Base-by-base conservation (phyloP, 768 basidiomycete species). In the Pleurotus platypus region DNA sequence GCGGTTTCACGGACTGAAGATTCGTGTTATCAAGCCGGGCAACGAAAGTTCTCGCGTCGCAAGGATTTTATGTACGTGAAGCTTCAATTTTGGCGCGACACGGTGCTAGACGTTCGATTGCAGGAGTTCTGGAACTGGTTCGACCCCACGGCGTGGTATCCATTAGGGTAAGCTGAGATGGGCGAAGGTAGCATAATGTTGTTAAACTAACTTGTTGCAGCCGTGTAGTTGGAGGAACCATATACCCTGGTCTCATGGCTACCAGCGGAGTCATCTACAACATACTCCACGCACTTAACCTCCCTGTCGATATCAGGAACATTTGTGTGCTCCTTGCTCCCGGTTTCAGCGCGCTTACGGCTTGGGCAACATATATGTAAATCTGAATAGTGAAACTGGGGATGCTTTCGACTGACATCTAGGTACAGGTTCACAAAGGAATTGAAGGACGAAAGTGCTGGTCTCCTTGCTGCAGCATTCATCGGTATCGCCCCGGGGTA, bases 111-210 rank as follows among this genome's bases (percentile, higher is more conserved):
- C 47, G 24, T 55, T 4, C 53, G 9, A 37, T 12, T 55, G 13
- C 60, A 97, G 94, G 96, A 91, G 86, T 98, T 99, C 75, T 99
- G 97, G 97, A 99, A 99, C 68, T 99, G 97, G 97, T 99, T 99
- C 69, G 97, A 99, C 73, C 95, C 95, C 18, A 97, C 96, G 3
- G 96, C 96, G 63, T 99, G 97, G 97, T 98, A 99, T 66, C 97
- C 97, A 9, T 85, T 99, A 0, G 97, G 51, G 51, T 54, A 42
- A 42, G 51, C 6, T 9, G 18, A 8, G 22, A n/a, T 20, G n/a
- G 20, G 16, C 51, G 18, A 20, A 22, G 20, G 18, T 16, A 20
- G 27, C 8, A 15, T 5, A 7, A 26, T 16, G 37, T 38, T 54
- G 51, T 24, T 27, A 26, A 30, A 22, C 18, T 15, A 16, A 16